Conservation (phyloP, 805 yeast genomes). For the Saccharomycopsis schoenii region DNA sequence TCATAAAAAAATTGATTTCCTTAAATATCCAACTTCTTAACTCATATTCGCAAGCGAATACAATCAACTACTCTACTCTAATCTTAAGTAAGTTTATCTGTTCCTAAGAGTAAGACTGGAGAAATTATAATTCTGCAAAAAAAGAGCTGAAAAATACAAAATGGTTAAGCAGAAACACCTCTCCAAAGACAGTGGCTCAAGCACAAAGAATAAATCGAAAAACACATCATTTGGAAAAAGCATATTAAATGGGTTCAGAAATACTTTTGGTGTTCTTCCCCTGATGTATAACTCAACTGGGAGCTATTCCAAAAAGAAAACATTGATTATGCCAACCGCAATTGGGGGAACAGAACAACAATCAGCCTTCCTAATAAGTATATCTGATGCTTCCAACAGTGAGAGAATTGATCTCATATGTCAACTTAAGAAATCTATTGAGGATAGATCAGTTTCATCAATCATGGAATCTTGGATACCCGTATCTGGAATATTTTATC, state of each 20-base stretch:
- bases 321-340: constrained; percentile 11
- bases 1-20: not conserved
- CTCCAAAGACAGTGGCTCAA: not conserved
- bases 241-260: not conserved
- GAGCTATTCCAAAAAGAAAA: not conserved
- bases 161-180: not conserved
- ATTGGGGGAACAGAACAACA: constrained; percentile 17
- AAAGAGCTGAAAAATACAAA: not conserved
- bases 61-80: too few species aligned
- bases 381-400: constrained; percentile 10
- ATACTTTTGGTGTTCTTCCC: not conserved
- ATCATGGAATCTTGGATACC: constrained; percentile 19
- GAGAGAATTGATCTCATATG: constrained; percentile 11
- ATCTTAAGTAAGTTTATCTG: not conserved
- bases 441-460: constrained; percentile 14
- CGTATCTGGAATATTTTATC: constrained; percentile 7
- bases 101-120: not conserved
- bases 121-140: not conserved
- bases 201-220: not conserved
- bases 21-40: too few species aligned
- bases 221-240: not conserved
- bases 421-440: constrained; percentile 9
- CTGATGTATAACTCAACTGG: not conserved
- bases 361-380: constrained; percentile 6
- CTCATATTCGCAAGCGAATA: too few species aligned